A percentile compares a stretch with the other conserved stretches of the same genome.
These are phyloP conservation scores for Fraxinus platypoda DNA, from an alignment of 305 asterid genomes.

Conservation along the genomic window DNA sequence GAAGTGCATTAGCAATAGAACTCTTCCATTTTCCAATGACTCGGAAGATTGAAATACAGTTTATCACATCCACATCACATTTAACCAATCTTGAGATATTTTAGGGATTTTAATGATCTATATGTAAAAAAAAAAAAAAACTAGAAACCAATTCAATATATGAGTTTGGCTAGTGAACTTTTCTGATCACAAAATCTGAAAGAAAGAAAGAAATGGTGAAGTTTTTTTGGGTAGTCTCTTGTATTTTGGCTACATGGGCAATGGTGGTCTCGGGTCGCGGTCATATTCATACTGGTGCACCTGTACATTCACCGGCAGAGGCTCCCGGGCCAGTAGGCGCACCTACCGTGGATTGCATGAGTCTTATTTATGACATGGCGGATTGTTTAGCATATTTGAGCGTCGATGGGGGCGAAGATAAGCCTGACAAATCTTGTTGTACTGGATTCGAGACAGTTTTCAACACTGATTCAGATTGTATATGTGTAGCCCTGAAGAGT, in stretches of 20 bases:
- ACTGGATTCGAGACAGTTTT: slow-evolving; percentile 13
- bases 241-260: slow-evolving; percentile 2
- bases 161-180: not conserved
- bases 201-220: slow-evolving; percentile 7
- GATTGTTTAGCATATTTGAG: slow-evolving; percentile 9
- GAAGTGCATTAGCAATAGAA: not conserved
- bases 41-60: not conserved
- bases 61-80: not conserved
- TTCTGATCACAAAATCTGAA: not conserved
- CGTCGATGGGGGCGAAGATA: not conserved
- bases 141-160: not conserved
- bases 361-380: not conserved
- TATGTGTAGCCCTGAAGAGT: slow-evolving; percentile 8
- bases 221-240: not conserved
- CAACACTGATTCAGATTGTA: not conserved
- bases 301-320: not conserved
- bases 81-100: not conserved
- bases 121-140: not conserved
- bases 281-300: not conserved
- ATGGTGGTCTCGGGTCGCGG: not conserved
- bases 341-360: not conserved
- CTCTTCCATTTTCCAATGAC: not conserved
- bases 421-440: slow-evolving; percentile 19
- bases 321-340: not conserved
- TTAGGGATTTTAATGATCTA: not conserved